Evolutionary conservation across 2,329 filamentous ascomycete species (phyloP).

Genomic region (Alternaria gansuensis): DNA sequence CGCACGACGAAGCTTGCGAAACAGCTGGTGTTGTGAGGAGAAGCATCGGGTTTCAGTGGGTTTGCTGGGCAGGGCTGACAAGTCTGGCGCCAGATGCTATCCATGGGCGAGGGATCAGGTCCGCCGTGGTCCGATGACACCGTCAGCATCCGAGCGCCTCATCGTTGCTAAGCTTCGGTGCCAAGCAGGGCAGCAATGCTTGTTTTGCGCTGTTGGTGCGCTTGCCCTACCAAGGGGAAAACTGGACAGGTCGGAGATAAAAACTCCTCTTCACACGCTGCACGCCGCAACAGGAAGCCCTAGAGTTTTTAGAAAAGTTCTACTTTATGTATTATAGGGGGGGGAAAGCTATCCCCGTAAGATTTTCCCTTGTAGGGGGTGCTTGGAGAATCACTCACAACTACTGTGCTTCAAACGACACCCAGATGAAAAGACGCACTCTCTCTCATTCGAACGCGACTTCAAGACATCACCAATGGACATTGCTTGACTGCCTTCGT

Average conservation of each 20-base stretch:
- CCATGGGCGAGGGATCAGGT: conserved; percentile 1
- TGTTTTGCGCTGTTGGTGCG: conserved; percentile 24
- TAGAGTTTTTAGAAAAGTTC: no score
- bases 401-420: not conserved
- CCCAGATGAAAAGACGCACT: not conserved
- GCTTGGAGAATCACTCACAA: not conserved
- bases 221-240: no score
- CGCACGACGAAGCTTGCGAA: conserved; percentile 1
- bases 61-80: conserved; percentile 2
- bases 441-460: not conserved
- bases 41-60: not conserved
- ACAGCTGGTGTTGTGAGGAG: not conserved
- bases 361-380: no score
- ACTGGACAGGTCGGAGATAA: no score
- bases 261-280: no score
- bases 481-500: no score
- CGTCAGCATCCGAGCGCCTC: conserved; percentile 14
- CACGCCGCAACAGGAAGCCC: no score
- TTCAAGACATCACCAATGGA: no score
- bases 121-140: conserved; percentile 18
- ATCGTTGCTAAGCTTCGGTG: conserved; percentile 38
- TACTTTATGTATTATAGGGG: no score
- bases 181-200: conserved; percentile 39
- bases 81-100: conserved; percentile 3
- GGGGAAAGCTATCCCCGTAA: no score